Base-by-base conservation (phyloP, 2,329 filamentous ascomycete species). In the Cladosporium sp. region DNA sequence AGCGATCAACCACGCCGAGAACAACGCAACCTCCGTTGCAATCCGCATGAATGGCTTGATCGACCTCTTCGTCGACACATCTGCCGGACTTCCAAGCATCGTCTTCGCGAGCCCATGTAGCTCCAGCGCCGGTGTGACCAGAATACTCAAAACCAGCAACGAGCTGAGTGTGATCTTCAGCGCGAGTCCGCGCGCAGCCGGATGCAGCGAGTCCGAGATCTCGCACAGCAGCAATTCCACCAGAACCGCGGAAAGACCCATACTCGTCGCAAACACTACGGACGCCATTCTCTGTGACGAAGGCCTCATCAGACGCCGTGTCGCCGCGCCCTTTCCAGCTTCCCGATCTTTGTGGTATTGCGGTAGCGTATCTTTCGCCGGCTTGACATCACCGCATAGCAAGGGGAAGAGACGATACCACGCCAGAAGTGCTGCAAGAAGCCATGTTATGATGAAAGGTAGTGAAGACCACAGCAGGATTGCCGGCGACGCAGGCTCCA, bases 221-320 rank as follows among this genome's bases (percentile, higher is more conserved):
- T 96, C 92, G 71, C 91, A 92, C 10, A 96, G 84, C 54, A 96
- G 91, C 70, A 96, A 80, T 77, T 93, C 89, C 2, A 88, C 91
- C 54, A 96, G 82, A 1, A 94, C 91, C 43, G 89, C 85, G 6
- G 92, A 90, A 10, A 96, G 83, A 1, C 88, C 91, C 39, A 95
- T 86, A 11, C 91, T 96, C 0, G 87, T 85, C 7, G 91, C 88
- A 76, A 96, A 96, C 1, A 90, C 88, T 65, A 85, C 79, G 14
- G 70, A 70, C 8, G 74, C 81, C 11, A 84, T 67, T n/a, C 73
- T 75, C 53, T 77, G 76, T 39, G 76, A 74, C 63, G 73, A 72
- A 36, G 71, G 67, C 62, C 65, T 67, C 51, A 58, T 39, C 67
- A 30, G 71, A 49, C 21, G 63, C 48, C 23, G 69, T 67, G 64